phyloP scores from a whole-genome alignment of 139 green algal genomes.

The Nannochloris sp. region DNA sequence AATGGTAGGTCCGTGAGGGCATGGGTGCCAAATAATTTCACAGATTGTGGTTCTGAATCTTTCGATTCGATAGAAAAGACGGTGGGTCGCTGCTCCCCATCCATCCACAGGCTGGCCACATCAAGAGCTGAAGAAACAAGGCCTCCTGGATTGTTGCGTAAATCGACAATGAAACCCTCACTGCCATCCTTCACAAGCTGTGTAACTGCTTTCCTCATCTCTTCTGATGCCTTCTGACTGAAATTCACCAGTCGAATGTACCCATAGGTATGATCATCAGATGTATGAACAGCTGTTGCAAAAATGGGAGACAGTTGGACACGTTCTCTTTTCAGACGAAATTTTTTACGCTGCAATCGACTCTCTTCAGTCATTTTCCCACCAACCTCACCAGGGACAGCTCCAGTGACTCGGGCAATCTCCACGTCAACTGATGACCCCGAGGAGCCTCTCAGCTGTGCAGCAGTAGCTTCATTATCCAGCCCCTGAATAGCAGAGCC shows the following conservation, averaged over 20 bases:
- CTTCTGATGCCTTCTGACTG: constrained; percentile 57
- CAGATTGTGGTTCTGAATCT: not conserved
- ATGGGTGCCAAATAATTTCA: constrained; percentile 20
- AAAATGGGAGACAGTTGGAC: constrained; percentile 74
- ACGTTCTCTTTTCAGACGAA: constrained; percentile 48
- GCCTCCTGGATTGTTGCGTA: constrained; percentile 88
- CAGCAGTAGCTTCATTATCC: constrained; percentile 61
- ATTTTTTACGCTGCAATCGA: constrained; percentile 8
- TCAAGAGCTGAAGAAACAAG: constrained; percentile 68
- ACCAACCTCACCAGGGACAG: constrained; percentile 58
- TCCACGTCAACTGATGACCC: constrained; percentile 58
- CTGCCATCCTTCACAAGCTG: constrained; percentile 58
- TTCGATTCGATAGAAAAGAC: not conserved
- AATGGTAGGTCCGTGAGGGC: constrained; percentile 50
- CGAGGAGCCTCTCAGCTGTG: constrained; percentile 58
- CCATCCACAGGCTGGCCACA: constrained; percentile 57
- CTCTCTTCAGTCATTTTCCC: not conserved
- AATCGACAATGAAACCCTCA: constrained; percentile 81
- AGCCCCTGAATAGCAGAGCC: constrained; percentile 48
- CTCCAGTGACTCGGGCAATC: constrained; percentile 39
- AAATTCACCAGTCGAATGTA: constrained; percentile 87
- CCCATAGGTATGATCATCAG: constrained; percentile 29
- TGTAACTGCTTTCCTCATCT: constrained; percentile 64
- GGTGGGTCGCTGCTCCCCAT: constrained; percentile 13
- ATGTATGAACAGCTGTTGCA: constrained; percentile 30